Evolutionary conservation across 2,329 filamentous ascomycete genomes (phyloP).

Genomic region (Microdochium paspali): DNA sequence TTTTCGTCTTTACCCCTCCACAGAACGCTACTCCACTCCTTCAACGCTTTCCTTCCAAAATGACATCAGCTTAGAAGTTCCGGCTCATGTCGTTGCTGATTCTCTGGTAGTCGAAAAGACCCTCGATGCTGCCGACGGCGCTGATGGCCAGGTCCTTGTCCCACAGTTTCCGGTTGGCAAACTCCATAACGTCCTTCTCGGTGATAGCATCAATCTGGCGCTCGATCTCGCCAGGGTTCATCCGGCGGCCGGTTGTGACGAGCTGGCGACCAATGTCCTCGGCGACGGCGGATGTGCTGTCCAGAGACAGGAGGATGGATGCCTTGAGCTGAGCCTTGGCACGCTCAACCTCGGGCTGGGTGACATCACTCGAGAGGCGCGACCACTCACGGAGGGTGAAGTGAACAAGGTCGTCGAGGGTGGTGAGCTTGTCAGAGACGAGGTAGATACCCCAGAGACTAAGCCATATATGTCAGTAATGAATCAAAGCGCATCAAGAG

Average conservation of each 20-base stretch:
- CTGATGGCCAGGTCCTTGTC: constrained; percentile 93
- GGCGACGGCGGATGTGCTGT: constrained; percentile 92
- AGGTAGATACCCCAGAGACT: constrained; percentile 99
- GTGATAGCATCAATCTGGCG: constrained; percentile 79
- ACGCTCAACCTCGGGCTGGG: constrained; percentile 86
- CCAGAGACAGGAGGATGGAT: constrained; percentile 90
- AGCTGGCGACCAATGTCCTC: constrained; percentile 99
- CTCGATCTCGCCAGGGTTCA: constrained; percentile 91
- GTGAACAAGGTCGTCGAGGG: constrained; percentile 92
- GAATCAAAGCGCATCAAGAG: not conserved
- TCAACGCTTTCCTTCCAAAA: constrained; percentile 4
- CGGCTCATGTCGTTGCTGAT: constrained; percentile 81
- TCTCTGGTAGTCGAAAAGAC: constrained; percentile 67
- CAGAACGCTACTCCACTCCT: constrained; percentile 17
- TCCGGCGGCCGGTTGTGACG: constrained; percentile 88
- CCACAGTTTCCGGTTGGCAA: constrained; percentile 92
- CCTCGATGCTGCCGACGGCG: constrained; percentile 90
- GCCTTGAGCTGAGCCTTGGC: constrained; percentile 99
- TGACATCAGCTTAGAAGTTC: constrained; percentile 43
- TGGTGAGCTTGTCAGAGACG: constrained; percentile 78
- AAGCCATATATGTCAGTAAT: constrained; percentile 13
- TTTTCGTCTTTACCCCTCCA: constrained; percentile 19
- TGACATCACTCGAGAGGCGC: constrained; percentile 81
- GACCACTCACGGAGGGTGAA: constrained; percentile 98
- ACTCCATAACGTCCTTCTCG: constrained; percentile 95